Evolutionary conservation across 176 grass and related monocot species (phyloP).

Genomic region (Oryza coarctata): DNA sequence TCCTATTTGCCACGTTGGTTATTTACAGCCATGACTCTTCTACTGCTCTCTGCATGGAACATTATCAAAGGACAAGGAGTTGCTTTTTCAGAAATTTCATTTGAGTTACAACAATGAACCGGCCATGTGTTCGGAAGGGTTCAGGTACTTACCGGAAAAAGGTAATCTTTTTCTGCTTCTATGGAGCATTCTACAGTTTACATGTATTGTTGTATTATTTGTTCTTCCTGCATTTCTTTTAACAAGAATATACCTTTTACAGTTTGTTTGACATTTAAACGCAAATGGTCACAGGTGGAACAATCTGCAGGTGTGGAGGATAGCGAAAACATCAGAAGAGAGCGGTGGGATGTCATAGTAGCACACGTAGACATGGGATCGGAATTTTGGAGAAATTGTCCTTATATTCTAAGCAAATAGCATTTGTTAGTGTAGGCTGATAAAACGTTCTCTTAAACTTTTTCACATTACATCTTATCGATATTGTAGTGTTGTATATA

Average conservation of each 20-base stretch:
- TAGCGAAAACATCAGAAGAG: slow-evolving; percentile 27
- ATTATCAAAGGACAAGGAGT: slow-evolving; percentile 78
- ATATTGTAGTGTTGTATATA: background rate
- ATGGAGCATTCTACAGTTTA: background rate
- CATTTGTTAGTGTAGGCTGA: background rate
- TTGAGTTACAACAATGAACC: slow-evolving; percentile 79
- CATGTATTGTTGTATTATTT: background rate
- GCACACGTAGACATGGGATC: slow-evolving; percentile 57
- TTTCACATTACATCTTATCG: background rate
- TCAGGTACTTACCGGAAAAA: slow-evolving; percentile 56
- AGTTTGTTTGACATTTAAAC: too few species aligned
- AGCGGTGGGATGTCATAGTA: slow-evolving; percentile 37
- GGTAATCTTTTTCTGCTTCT: slow-evolving; percentile 22
- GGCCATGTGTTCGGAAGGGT: slow-evolving; percentile 71
- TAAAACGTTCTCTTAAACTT: background rate
- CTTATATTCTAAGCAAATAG: slow-evolving; percentile 54
- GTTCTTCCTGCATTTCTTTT: background rate
- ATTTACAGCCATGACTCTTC: background rate
- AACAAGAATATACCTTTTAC: too few species aligned
- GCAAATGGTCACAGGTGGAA: slow-evolving; percentile 51
- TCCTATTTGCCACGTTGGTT: slow-evolving; percentile 31
- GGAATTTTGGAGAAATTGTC: slow-evolving; percentile 70
- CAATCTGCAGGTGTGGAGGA: slow-evolving; percentile 31
- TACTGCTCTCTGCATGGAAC: slow-evolving; percentile 51
- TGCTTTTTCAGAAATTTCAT: slow-evolving; percentile 81